Evolutionary conservation across 345 rosid species (phyloP).

Genomic region (Rhizophora apiculata): DNA sequence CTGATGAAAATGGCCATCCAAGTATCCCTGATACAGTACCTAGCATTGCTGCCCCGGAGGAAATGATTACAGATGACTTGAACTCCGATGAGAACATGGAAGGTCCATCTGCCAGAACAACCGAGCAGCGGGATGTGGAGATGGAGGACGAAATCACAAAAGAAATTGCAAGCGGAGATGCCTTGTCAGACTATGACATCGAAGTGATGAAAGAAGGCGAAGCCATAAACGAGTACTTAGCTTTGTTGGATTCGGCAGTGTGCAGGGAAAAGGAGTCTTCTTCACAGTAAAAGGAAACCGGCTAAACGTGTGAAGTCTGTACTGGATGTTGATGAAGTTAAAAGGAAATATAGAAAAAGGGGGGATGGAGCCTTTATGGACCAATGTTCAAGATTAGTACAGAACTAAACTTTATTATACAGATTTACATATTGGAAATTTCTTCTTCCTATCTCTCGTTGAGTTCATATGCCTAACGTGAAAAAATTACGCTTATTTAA

Average conservation of each 20-base stretch:
- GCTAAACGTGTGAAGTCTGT: too few relatives aligned
- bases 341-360: background rate
- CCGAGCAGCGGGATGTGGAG: conserved; percentile 58
- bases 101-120: conserved; percentile 21
- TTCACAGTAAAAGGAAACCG: conserved; percentile 7
- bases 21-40: conserved; percentile 14
- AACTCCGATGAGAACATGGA: conserved; percentile 19
- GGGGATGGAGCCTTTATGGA: too few relatives aligned
- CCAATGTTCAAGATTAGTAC: too few relatives aligned
- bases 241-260: conserved; percentile 40
- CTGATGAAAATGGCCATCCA: conserved; percentile 11
- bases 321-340: background rate
- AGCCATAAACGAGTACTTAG: conserved; percentile 61
- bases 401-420: too few relatives aligned
- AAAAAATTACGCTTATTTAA: too few relatives aligned
- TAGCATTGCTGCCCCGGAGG: conserved; percentile 2
- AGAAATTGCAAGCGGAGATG: conserved; percentile 52
- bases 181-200: conserved; percentile 69
- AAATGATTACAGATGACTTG: conserved; percentile 5
- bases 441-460: too few relatives aligned
- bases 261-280: conserved; percentile 22
- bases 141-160: conserved; percentile 67
- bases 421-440: too few relatives aligned
- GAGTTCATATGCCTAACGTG: too few relatives aligned
- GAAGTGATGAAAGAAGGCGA: conserved; percentile 70